Evolutionary conservation across 2,329 filamentous ascomycete species (phyloP), one percentile per base, ranked within the genome.

Genomic region (Microthyrium microscopicum): DNA sequence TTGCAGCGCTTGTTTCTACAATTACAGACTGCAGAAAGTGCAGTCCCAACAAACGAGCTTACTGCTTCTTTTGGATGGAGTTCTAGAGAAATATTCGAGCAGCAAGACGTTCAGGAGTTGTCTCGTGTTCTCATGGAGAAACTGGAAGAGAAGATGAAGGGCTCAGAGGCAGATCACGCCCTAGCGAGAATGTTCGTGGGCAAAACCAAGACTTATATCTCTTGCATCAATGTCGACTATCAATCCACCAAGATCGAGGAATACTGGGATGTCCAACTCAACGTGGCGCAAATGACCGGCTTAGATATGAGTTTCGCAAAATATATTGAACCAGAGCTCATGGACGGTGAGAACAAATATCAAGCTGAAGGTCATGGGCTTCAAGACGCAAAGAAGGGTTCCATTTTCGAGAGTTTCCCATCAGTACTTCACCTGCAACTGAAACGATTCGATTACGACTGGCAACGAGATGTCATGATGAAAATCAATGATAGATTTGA

Each of bases 51-150:
- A 2, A 84, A 78, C 33, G 89, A 98, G 50, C 69, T 98, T 25
- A 98, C 89, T 5, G 81, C 83, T 44, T 95, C 89, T 0, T 98
- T 98, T 53, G 89, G 89, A 17, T 98, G 89, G 89, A 87, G 98
- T 48, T 92, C 87, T 2, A 73, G 84, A 42, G 87, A 98, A 50
- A 93, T 95, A 34, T 98, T 98, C 46, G 87, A 95, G 57, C 89
- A 98, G 53, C 89, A 98, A 55, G 89, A 98, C 56, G 89, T 98
- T 6, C 89, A 98, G 53, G 89, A 98, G 53, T 64, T 98, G 21
- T 95, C 85, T 21, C 73, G 91, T 37, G 93, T 95, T 53, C 66
- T 98, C 41, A 98, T 98, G 80, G 89, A 98, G 56, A 77, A 82
- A 39, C 77, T 98, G 58, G 91, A 98, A 52, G 80, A 89, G 49